Evolutionary conservation across 2,329 filamentous ascomycete species (phyloP).

Genomic region (Beauveria caledonica): DNA sequence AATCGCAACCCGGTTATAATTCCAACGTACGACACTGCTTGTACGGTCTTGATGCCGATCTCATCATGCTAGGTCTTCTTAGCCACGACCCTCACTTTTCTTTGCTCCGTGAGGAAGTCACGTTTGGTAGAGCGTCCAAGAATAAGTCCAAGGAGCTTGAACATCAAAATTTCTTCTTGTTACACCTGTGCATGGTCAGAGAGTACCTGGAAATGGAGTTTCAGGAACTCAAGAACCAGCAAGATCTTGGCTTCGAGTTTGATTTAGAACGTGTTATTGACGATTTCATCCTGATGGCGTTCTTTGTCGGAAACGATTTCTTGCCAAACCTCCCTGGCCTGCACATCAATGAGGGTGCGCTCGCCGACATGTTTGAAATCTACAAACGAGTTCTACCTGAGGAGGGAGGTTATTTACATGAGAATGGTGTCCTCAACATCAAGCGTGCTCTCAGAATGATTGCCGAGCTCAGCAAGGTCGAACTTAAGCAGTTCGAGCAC

Average conservation of each 20-base stretch:
- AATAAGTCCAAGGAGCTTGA: constrained; percentile 92
- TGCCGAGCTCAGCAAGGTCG: constrained; percentile 77
- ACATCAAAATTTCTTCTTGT: constrained; percentile 96
- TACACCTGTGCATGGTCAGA: constrained; percentile 94
- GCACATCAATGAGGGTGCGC: constrained; percentile 95
- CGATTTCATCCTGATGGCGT: constrained; percentile 98
- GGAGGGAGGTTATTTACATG: constrained; percentile 92
- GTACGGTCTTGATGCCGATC: constrained; percentile 92
- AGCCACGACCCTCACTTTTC: constrained; percentile 99
- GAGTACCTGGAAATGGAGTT: constrained; percentile 97
- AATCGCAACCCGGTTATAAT: constrained; percentile 88
- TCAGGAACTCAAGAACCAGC: constrained; percentile 75
- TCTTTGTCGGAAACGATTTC: constrained; percentile 99
- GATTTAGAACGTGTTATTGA: constrained; percentile 96
- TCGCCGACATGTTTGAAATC: constrained; percentile 94
- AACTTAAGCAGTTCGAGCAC: constrained; percentile 85
- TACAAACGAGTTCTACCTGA: constrained; percentile 87
- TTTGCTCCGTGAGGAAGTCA: constrained; percentile 92
- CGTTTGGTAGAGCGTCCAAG: constrained; percentile 82
- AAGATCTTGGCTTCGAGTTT: constrained; percentile 66
- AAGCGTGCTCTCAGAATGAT: constrained; percentile 68
- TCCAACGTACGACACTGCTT: constrained; percentile 92
- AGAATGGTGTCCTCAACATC: constrained; percentile 86
- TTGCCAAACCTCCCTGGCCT: constrained; percentile 91
- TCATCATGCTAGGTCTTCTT: constrained; percentile 96